Conservation (phyloP, 78 protist genomes). For the Planoprotostelium fungivorum region DNA sequence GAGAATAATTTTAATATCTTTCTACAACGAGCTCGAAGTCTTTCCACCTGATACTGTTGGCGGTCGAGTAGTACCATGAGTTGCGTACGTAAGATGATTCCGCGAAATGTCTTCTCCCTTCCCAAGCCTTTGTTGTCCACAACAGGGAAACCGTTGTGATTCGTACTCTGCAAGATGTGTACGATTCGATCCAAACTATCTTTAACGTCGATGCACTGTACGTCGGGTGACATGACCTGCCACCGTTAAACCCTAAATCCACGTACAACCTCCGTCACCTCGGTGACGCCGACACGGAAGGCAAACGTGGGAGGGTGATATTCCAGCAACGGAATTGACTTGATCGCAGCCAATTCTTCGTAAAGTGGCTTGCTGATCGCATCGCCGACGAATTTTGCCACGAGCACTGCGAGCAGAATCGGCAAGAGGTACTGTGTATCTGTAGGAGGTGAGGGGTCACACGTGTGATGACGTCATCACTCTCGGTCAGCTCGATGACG, state of each 20-base stretch:
- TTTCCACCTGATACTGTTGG: neutral
- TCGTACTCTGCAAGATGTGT: neutral
- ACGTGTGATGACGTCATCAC: neutral
- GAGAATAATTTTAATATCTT: neutral
- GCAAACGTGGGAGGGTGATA: neutral
- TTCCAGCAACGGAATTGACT: neutral
- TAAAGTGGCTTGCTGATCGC: conserved; percentile 62
- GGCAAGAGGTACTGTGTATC: conserved; percentile 64
- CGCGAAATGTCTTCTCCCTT: conserved; percentile 31
- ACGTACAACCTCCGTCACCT: neutral
- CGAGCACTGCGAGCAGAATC: conserved; percentile 67
- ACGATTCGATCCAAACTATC: neutral
- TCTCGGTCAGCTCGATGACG: conserved; percentile 71
- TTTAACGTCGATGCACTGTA: neutral
- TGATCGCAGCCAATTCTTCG: conserved; percentile 36
- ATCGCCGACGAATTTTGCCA: conserved; percentile 80
- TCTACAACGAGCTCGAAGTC: neutral
- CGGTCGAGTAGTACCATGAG: conserved; percentile 29
- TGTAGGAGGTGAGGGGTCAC: neutral
- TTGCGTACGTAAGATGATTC: conserved; percentile 46
- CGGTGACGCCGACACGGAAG: neutral
- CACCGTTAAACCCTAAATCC: no score
- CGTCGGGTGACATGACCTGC: neutral
- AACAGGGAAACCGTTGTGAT: conserved; percentile 81
- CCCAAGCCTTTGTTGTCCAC: neutral